A percentile compares a stretch with the other conserved stretches of the same genome.
Evolutionary conservation across 2,329 filamentous ascomycete species (phyloP).

Genomic region (Sphaceloma murrayae): DNA sequence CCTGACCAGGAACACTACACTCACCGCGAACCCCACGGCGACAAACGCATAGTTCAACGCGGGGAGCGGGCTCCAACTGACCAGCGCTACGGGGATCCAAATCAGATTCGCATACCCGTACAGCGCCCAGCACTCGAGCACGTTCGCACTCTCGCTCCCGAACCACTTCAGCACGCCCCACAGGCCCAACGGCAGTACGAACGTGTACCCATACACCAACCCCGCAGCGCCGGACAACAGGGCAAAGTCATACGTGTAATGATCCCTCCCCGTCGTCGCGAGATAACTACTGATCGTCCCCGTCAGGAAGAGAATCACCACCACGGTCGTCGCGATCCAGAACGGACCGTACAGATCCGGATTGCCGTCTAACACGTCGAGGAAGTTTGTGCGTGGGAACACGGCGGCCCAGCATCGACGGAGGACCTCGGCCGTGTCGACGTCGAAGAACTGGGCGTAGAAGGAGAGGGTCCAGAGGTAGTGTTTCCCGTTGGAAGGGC

Average conservation of each 20-base stretch:
- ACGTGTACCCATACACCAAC: constrained; percentile 88
- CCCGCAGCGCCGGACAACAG: constrained; percentile 84
- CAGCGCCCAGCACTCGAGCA: constrained; percentile 89
- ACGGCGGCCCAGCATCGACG: constrained; percentile 80
- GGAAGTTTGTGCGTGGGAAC: constrained; percentile 85
- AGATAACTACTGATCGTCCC: constrained; percentile 92
- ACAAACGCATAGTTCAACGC: constrained; percentile 91
- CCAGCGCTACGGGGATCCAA: constrained; percentile 89
- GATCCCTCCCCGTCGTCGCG: constrained; percentile 52
- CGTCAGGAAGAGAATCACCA: constrained; percentile 88
- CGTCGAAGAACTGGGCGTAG: constrained; percentile 97
- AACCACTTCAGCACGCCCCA: constrained; percentile 92
- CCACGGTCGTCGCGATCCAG: constrained; percentile 97
- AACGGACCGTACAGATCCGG: constrained; percentile 94
- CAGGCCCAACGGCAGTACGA: constrained; percentile 68
- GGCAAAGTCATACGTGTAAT: constrained; percentile 86
- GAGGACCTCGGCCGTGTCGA: constrained; percentile 84
- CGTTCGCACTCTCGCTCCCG: constrained; percentile 81
- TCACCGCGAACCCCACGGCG: constrained; percentile 70
- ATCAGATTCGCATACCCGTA: constrained; percentile 96
- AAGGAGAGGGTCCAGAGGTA: constrained; percentile 88
- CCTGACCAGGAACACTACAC: constrained; percentile 72
- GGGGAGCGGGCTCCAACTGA: constrained; percentile 76
- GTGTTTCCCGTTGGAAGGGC: constrained; percentile 50
- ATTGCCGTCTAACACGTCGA: constrained; percentile 94